Conservation (phyloP, 306 rosid species). For the Rosa chinensis region DNA sequence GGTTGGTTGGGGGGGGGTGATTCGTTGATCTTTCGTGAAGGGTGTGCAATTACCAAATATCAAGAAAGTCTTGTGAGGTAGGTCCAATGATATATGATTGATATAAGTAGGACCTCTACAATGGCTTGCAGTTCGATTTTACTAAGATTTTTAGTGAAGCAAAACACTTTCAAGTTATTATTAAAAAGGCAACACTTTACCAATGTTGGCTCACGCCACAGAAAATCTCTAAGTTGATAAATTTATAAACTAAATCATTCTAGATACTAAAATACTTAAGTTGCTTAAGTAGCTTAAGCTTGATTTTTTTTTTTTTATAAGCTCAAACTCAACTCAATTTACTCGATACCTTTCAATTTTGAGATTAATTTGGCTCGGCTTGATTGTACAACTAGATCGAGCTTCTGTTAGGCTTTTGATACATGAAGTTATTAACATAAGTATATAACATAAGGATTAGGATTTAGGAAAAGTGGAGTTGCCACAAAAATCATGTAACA, state of each 20-base stretch:
- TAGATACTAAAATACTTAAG: too few species aligned
- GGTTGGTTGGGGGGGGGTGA: slow-evolving; percentile 17
- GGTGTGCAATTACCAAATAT: slow-evolving; percentile 37
- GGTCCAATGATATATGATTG: slow-evolving; percentile 32
- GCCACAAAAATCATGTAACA: neutral
- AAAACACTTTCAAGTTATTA: neutral
- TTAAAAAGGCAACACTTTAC: neutral
- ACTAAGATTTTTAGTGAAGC: neutral
- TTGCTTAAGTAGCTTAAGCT: too few species aligned
- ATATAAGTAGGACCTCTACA: neutral
- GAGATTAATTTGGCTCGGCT: neutral
- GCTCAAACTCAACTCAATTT: neutral
- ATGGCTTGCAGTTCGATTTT: neutral
- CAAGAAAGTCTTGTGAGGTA: slow-evolving; percentile 26
- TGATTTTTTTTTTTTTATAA: too few species aligned
- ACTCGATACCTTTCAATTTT: neutral
- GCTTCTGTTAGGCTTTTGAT: too few species aligned
- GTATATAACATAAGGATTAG: neutral
- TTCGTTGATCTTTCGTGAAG: slow-evolving; percentile 28
- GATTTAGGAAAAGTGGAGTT: neutral
- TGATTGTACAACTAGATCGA: neutral
- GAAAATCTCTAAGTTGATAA: too few species aligned
- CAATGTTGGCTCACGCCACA: too few species aligned
- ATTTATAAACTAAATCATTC: too few species aligned
- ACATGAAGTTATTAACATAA: neutral